Evolutionary conservation across 2,329 filamentous ascomycete genomes (phyloP).

Genomic region (Phialophora tarda): DNA sequence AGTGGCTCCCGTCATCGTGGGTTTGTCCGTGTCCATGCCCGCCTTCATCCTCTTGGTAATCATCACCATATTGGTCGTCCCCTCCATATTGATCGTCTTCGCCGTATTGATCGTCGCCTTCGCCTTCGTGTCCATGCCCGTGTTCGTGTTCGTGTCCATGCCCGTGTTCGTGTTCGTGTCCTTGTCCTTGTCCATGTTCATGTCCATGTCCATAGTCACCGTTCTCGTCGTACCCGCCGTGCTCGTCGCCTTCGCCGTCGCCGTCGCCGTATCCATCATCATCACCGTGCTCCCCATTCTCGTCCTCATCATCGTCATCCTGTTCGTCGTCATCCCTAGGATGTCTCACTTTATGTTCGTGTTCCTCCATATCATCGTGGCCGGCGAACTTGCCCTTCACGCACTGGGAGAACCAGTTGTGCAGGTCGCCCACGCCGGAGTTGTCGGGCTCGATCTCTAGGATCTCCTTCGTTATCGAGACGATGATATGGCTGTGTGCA

Average conservation of each 20-base stretch:
- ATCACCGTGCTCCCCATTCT: background rate
- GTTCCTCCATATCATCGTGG: too few relatives aligned
- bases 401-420: too few relatives aligned
- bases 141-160: conserved; percentile 43
- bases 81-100: background rate
- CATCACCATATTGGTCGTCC: background rate
- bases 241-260: background rate
- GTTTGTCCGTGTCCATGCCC: background rate
- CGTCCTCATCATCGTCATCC: background rate
- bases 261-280: background rate
- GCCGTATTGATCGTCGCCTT: background rate
- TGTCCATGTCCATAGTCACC: conserved; percentile 47
- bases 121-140: conserved; percentile 34
- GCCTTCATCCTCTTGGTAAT: background rate
- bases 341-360: too few relatives aligned
- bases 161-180: conserved; percentile 51
- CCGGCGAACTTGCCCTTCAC: too few relatives aligned
- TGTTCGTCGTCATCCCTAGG: too few relatives aligned
- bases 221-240: conserved; percentile 6
- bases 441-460: too few relatives aligned
- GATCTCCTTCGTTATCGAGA: too few relatives aligned
- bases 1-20: background rate
- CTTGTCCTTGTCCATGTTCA: conserved; percentile 50
- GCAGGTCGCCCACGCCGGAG: too few relatives aligned
- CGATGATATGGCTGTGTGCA: too few relatives aligned